Evolutionary conservation across 768 basidiomycete genomes (phyloP).

Genomic region (Mycena galericulata): DNA sequence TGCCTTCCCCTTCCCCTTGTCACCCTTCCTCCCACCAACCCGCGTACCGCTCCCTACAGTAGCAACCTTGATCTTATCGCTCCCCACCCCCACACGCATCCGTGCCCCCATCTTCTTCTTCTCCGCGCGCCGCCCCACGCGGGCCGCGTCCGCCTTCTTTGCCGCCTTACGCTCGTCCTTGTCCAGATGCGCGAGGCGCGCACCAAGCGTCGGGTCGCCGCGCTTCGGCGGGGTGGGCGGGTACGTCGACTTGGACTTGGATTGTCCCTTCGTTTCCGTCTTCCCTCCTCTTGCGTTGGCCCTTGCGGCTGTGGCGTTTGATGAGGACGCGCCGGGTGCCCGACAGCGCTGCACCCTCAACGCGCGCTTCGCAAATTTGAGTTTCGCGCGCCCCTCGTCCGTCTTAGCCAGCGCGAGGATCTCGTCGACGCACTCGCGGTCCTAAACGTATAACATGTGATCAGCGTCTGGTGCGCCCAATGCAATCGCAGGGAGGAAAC

Average conservation of each 20-base stretch:
- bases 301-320: conserved; percentile 34
- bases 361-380: conserved; percentile 94
- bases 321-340: conserved; percentile 60
- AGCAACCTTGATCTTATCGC: conserved; percentile 30
- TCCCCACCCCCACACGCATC: conserved; percentile 43
- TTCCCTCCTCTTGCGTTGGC: conserved; percentile 39
- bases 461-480: too few species aligned
- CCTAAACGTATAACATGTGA: conserved; percentile 61
- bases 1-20: conserved; percentile 45
- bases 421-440: conserved; percentile 93
- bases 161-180: conserved; percentile 89
- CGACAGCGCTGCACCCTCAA: conserved; percentile 94
- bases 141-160: conserved; percentile 84
- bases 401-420: conserved; percentile 81
- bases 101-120: conserved; percentile 86
- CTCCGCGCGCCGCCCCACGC: conserved; percentile 85
- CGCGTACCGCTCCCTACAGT: conserved; percentile 27
- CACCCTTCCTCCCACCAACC: conserved; percentile 32
- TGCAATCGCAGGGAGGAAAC: background rate
- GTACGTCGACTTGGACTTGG: conserved; percentile 26
- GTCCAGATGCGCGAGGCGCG: conserved; percentile 78
- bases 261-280: too few species aligned
- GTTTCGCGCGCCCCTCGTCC: conserved; percentile 52
- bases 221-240: conserved; percentile 60
- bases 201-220: conserved; percentile 87